A percentile compares a stretch with the other conserved stretches of the same genome.
phyloP scores from a whole-genome alignment of 2,329 filamentous ascomycete species.

The Escovopsis sp. region DNA sequence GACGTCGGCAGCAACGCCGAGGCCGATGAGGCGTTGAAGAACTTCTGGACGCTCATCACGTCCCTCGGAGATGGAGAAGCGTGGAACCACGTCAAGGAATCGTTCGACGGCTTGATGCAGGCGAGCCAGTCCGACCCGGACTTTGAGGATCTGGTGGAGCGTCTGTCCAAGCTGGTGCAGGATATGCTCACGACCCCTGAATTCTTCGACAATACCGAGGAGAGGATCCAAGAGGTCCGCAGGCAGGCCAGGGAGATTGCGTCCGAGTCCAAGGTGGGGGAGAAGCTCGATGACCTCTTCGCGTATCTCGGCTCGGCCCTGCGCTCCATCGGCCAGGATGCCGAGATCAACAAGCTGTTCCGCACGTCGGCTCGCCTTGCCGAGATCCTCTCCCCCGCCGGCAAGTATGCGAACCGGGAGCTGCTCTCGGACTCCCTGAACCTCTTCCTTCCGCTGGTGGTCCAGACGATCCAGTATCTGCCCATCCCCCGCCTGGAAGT shows the following conservation, averaged over 20 bases:
- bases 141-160: slow-evolving; percentile 62
- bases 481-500: slow-evolving; percentile 87
- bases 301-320: slow-evolving; percentile 54
- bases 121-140: slow-evolving; percentile 66
- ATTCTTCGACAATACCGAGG: slow-evolving; percentile 64
- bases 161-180: slow-evolving; percentile 61
- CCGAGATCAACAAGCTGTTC: slow-evolving; percentile 55
- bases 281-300: slow-evolving; percentile 60
- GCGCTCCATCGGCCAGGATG: slow-evolving; percentile 53
- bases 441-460: slow-evolving; percentile 63
- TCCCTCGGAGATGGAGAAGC: slow-evolving; percentile 61
- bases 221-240: slow-evolving; percentile 35
- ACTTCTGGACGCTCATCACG: slow-evolving; percentile 67
- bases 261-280: slow-evolving; percentile 50
- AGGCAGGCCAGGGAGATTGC: slow-evolving; percentile 43
- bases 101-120: slow-evolving; percentile 55
- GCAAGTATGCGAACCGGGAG: slow-evolving; percentile 51
- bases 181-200: slow-evolving; percentile 72
- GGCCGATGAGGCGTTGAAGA: slow-evolving; percentile 58
- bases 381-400: slow-evolving; percentile 51
- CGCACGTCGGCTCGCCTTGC: slow-evolving; percentile 53
- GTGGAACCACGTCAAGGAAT: slow-evolving; percentile 61
- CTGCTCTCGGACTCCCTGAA: slow-evolving; percentile 63
- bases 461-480: slow-evolving; percentile 69
- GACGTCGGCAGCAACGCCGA: slow-evolving; percentile 61